Evolutionary conservation across 345 rosid genomes (phyloP).

Genomic region (Trapa incisa): DNA sequence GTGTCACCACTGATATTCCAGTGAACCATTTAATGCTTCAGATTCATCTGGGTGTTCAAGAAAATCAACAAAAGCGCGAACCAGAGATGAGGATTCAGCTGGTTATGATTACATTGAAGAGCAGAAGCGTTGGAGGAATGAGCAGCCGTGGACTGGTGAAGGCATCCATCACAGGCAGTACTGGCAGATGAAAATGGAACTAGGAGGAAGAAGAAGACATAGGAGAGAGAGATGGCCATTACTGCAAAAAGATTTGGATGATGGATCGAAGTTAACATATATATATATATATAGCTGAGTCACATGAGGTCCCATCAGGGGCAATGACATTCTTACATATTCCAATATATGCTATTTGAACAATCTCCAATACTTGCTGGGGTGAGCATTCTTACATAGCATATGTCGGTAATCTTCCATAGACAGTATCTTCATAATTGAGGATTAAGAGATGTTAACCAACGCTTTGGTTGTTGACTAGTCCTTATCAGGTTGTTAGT

Average conservation of each 20-base stretch:
- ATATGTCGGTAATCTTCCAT: too few species aligned
- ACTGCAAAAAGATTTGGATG: not conserved
- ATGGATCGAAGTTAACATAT: not conserved
- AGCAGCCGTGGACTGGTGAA: conserved; percentile 56
- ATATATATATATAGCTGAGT: conserved; percentile 5
- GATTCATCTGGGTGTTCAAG: conserved; percentile 14
- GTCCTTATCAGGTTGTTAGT: not conserved
- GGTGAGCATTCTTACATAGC: too few species aligned
- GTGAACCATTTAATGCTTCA: conserved; percentile 8
- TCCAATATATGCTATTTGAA: not conserved
- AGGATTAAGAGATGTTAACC: not conserved
- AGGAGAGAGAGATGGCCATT: conserved; percentile 29
- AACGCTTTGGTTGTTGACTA: not conserved
- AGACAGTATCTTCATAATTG: not conserved
- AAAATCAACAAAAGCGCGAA: not conserved
- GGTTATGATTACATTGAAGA: not conserved
- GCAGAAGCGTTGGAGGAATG: conserved; percentile 51
- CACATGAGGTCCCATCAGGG: too few species aligned
- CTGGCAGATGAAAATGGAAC: conserved; percentile 33
- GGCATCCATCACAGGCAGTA: conserved; percentile 78
- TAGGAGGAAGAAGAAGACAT: conserved; percentile 21
- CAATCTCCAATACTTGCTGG: not conserved
- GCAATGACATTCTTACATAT: too few species aligned
- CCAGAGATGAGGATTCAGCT: too few species aligned
- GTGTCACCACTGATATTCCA: conserved; percentile 4